A percentile compares a stretch with the other conserved stretches of the same genome.
Conservation (phyloP, 2,329 filamentous ascomycete species). For the Epichloe gansuensis region DNA sequence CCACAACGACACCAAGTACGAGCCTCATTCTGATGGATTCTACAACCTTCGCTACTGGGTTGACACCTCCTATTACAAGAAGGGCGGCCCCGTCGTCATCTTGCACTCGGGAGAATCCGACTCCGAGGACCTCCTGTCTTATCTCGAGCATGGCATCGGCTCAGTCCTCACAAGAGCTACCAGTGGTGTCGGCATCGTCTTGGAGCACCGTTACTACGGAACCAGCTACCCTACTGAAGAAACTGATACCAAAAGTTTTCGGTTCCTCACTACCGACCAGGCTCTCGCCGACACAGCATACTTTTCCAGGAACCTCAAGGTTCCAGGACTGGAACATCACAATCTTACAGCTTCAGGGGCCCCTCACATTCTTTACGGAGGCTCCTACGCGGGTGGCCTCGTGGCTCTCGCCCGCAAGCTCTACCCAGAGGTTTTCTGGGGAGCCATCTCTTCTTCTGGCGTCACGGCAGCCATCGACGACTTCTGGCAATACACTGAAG, state of each 20-base stretch:
- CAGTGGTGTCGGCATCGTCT: constrained; percentile 62
- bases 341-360: constrained; percentile 53
- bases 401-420: constrained; percentile 63
- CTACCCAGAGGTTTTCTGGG: constrained; percentile 72
- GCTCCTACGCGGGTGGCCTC: constrained; percentile 72
- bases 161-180: constrained; percentile 58
- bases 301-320: constrained; percentile 62
- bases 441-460: constrained; percentile 67
- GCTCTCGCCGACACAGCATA: constrained; percentile 70
- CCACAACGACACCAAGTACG: constrained; percentile 66
- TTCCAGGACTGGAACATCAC: constrained; percentile 54
- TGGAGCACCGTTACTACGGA: constrained; percentile 85
- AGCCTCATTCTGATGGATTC: constrained; percentile 56
- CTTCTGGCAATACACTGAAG: constrained; percentile 54
- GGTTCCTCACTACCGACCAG: constrained; percentile 77
- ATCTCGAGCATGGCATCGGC: constrained; percentile 66
- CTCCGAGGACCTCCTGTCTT: constrained; percentile 51
- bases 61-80: constrained; percentile 61
- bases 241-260: constrained; percentile 55
- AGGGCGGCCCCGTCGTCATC: constrained; percentile 71
- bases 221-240: constrained; percentile 57
- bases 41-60: constrained; percentile 77
- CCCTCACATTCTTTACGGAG: constrained; percentile 71
- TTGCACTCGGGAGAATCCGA: constrained; percentile 60
- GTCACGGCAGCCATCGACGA: constrained; percentile 69